Conservation (phyloP, 2,329 filamentous ascomycete genomes). For the Fusarium domesticum region DNA sequence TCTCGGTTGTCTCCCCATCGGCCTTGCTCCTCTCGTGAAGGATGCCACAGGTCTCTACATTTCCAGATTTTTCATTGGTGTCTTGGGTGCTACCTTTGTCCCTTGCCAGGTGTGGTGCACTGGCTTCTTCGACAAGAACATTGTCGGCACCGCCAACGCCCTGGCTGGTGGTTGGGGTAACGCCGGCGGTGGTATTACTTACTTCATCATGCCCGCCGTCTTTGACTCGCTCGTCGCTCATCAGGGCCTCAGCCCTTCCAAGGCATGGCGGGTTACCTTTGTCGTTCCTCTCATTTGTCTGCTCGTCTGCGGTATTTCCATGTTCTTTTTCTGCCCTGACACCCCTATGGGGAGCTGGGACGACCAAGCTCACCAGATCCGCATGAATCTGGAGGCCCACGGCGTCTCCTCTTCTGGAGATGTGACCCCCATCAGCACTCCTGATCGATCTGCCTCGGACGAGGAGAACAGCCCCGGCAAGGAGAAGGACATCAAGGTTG, state of each 20-base stretch:
- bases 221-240: constrained; percentile 69
- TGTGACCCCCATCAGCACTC: constrained; percentile 49
- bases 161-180: constrained; percentile 84
- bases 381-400: constrained; percentile 51
- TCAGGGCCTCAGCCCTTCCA: constrained; percentile 59
- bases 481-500: constrained; percentile 36
- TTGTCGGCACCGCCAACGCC: constrained; percentile 85
- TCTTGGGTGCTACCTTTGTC: constrained; percentile 75
- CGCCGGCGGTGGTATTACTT: constrained; percentile 84
- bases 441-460: constrained; percentile 36
- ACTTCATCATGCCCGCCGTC: constrained; percentile 90
- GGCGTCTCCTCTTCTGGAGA: constrained; percentile 41
- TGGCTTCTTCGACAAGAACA: constrained; percentile 88
- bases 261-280: constrained; percentile 82
- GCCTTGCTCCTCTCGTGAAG: constrained; percentile 73
- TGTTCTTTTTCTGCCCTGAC: constrained; percentile 74
- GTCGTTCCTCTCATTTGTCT: constrained; percentile 80
- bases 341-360: constrained; percentile 81
- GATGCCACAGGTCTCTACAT: constrained; percentile 61
- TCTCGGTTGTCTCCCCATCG: constrained; percentile 74
- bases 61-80: constrained; percentile 76
- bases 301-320: constrained; percentile 59
- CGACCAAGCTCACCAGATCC: constrained; percentile 60
- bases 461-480: constrained; percentile 36
- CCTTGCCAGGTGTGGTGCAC: constrained; percentile 92